Evolutionary conservation across 2,329 filamentous ascomycete genomes (phyloP).

Genomic region (Alternaria longipes): DNA sequence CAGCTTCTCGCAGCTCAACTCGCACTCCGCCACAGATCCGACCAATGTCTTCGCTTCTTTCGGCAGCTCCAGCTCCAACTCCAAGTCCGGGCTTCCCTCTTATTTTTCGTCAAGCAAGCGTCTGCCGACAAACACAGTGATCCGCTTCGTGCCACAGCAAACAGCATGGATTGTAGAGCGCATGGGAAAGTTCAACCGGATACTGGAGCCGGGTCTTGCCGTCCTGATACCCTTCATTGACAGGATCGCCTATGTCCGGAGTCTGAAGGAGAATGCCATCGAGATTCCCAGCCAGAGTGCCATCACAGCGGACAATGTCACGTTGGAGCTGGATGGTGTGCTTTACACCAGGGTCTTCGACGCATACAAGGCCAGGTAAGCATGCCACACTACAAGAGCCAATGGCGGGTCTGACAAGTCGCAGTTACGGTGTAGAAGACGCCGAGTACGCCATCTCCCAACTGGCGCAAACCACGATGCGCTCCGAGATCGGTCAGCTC

Average conservation of each 20-base stretch:
- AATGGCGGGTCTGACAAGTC: conserved; percentile 18
- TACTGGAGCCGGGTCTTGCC: conserved; percentile 89
- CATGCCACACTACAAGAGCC: background rate
- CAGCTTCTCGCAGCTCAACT: conserved; percentile 45
- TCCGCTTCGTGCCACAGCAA: conserved; percentile 99
- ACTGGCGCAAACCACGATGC: conserved; percentile 98
- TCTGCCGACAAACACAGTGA: conserved; percentile 89
- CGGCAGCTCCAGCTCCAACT: conserved; percentile 25
- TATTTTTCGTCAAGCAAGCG: conserved; percentile 75
- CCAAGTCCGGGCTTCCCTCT: conserved; percentile 64
- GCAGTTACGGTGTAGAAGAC: conserved; percentile 95
- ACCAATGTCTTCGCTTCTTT: conserved; percentile 43
- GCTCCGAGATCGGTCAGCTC: conserved; percentile 95
- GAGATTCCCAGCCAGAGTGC: conserved; percentile 98
- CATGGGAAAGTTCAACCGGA: conserved; percentile 97
- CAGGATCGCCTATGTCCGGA: conserved; percentile 97
- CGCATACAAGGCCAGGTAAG: conserved; percentile 93
- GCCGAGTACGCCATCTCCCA: conserved; percentile 99
- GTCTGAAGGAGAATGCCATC: conserved; percentile 92
- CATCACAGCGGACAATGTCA: conserved; percentile 98
- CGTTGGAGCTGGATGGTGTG: conserved; percentile 93
- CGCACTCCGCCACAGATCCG: conserved; percentile 37
- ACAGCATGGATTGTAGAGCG: conserved; percentile 99
- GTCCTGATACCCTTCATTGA: conserved; percentile 90
- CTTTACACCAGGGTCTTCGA: conserved; percentile 96